Base-by-base conservation (phyloP, 2,329 filamentous ascomycete genomes). In the Corniculantispora saksenae region DNA sequence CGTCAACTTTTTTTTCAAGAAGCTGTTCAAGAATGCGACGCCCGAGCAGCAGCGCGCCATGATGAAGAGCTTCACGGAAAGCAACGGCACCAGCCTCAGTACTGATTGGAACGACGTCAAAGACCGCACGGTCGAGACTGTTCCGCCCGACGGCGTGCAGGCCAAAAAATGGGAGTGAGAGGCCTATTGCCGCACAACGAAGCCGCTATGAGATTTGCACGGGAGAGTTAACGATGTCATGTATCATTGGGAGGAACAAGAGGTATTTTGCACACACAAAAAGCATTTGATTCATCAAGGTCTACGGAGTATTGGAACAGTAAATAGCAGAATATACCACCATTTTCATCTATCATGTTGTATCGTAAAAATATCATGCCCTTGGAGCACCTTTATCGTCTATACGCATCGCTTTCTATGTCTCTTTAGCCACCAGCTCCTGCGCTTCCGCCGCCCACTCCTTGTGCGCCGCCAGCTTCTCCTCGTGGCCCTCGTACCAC, bases 11-110 rank as follows among this genome's bases (percentile, higher is more conserved):
- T 98, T 97, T 80, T 99, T 99, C 83, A 95, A 96, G 83, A 89
- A 91, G 72, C 82, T 99, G 1, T 98, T 94, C 79, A 88, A 90
- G 68, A 83, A 82, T 43, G 89, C 92, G 0, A 88, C 90, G 57
- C 87, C 89, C 0, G 94, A 99, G 71, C 92, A 92, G 66, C 88
- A 89, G 74, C 88, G 93, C 2, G 95, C 95, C 10, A 99, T 99
- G 95, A 92, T 96, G 88, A 99, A 99, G 86, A 97, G 92, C 74
- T 98, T 92, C 73, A 84, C 88, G 17, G 94, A 99, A 82, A 97
- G 94, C 77, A 95, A 96, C 70, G 95, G 95, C 5, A 99, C 95
- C 0, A 86, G 91, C 3, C 80, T 99, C 58, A 97, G 93, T 77
- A 99, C 95, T 0, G 93, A 94, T 75, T 99, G 95, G 95, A 79